Percentiles rank a stretch among this genome's conserved stretches.
Evolutionary conservation across 306 rosid species (phyloP).

Genomic region (Lathyrus oleraceus): DNA sequence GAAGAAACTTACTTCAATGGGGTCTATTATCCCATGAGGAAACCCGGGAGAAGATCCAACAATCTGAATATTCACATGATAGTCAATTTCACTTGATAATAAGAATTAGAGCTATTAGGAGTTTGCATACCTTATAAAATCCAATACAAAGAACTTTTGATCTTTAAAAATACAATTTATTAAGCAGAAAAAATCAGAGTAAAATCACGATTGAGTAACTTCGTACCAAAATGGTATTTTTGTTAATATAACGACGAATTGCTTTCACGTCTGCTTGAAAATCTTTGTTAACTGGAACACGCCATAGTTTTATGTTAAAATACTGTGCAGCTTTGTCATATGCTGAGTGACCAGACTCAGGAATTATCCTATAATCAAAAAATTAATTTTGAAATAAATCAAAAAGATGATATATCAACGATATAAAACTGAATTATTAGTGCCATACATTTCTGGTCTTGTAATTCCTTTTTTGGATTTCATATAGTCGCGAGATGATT

Average conservation of each 20-base stretch:
- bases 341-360: constrained; percentile 93
- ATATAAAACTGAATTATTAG: constrained; percentile 22
- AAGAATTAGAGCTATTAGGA: constrained; percentile 30
- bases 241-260: constrained; percentile 62
- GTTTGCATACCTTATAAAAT: constrained; percentile 25
- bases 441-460: constrained; percentile 82
- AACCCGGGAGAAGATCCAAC: constrained; percentile 98
- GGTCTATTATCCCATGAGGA: constrained; percentile 97
- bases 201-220: neutral
- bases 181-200: neutral
- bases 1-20: constrained; percentile 65
- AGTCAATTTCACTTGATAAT: constrained; percentile 38
- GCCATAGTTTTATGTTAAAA: constrained; percentile 91
- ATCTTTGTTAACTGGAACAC: constrained; percentile 71
- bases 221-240: constrained; percentile 82
- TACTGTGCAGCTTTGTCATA: constrained; percentile 98
- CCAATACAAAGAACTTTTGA: constrained; percentile 13
- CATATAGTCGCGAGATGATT: constrained; percentile 94
- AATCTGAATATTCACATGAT: constrained; percentile 57
- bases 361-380: constrained; percentile 68
- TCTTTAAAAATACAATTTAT: neutral
- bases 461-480: constrained; percentile 74
- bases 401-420: constrained; percentile 27
- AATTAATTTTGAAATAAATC: constrained; percentile 19
- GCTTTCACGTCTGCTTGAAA: constrained; percentile 83